These are phyloP conservation scores for Fusarium devonianum DNA, from an alignment of 2,329 filamentous ascomycete genomes.

Conservation along the genomic window DNA sequence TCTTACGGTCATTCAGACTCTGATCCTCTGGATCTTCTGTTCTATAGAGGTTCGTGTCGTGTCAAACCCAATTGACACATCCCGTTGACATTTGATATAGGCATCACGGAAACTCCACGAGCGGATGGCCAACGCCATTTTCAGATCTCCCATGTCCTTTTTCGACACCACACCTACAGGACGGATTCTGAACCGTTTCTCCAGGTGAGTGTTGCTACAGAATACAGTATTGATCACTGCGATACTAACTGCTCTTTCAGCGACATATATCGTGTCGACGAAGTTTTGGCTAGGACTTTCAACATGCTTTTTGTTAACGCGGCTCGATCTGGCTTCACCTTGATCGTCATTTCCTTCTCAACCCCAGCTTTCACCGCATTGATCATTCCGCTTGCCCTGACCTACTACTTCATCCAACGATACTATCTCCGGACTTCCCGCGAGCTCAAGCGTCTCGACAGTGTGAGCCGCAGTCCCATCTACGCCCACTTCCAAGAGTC, in stretches of 20 bases:
- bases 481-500: constrained; percentile 99
- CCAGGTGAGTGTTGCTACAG: constrained; percentile 66
- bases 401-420: constrained; percentile 93
- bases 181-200: constrained; percentile 96
- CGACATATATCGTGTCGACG: constrained; percentile 84
- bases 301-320: constrained; percentile 92
- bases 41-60: constrained; percentile 80
- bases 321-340: constrained; percentile 79
- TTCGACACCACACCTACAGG: constrained; percentile 97
- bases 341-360: constrained; percentile 81
- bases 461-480: constrained; percentile 92
- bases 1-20: constrained; percentile 87
- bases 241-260: constrained; percentile 51
- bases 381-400: constrained; percentile 78
- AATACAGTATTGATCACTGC: neutral
- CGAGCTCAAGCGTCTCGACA: constrained; percentile 95
- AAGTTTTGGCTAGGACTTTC: constrained; percentile 94
- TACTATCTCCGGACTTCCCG: constrained; percentile 97
- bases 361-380: constrained; percentile 82
- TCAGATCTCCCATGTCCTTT: constrained; percentile 97
- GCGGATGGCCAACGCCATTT: constrained; percentile 95
- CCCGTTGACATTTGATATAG: constrained; percentile 49
- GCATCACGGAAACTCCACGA: constrained; percentile 96
- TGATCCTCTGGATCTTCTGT: constrained; percentile 99
- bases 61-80: neutral